Conservation (phyloP, 225 moss, liverwort and hornwort species). For the Ulota crispa region DNA sequence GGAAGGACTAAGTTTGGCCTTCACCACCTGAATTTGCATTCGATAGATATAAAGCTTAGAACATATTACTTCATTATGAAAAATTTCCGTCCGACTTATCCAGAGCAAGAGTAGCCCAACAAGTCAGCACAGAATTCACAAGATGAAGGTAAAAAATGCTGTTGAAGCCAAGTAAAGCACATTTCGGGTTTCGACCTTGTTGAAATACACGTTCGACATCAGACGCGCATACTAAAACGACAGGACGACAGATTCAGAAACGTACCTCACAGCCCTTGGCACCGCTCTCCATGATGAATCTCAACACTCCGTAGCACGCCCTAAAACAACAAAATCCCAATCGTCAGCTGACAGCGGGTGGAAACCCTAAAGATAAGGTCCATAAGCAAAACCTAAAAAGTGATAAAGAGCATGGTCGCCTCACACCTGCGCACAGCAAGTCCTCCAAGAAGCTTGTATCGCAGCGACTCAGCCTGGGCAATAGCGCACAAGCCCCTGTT, state of each 20-base stretch:
- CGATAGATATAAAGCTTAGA: accelerated
- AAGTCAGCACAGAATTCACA: background rate
- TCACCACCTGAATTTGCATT: background rate
- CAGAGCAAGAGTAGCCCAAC: no score
- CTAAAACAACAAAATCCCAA: constrained; percentile 24
- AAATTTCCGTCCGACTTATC: background rate
- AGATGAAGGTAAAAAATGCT: background rate
- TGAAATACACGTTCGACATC: background rate
- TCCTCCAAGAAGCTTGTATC: constrained; percentile 61
- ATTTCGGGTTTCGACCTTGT: background rate
- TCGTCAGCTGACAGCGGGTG: background rate
- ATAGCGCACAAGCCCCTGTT: constrained; percentile 62
- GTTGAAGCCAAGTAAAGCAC: background rate
- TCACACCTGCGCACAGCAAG: constrained; percentile 59
- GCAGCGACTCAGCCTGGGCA: constrained; percentile 59
- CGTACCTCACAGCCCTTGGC: constrained; percentile 86
- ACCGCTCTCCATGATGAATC: constrained; percentile 92
- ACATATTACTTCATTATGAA: accelerated
- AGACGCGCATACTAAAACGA: background rate
- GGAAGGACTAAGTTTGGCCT: background rate
- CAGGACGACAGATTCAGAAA: background rate
- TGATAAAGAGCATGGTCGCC: background rate
- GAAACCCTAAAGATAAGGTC: background rate
- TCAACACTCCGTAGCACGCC: constrained; percentile 86
- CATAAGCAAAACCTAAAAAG: background rate